These are phyloP conservation scores for Pulveroboletus frians DNA, from an alignment of 768 basidiomycete genomes.

Conservation along the genomic window DNA sequence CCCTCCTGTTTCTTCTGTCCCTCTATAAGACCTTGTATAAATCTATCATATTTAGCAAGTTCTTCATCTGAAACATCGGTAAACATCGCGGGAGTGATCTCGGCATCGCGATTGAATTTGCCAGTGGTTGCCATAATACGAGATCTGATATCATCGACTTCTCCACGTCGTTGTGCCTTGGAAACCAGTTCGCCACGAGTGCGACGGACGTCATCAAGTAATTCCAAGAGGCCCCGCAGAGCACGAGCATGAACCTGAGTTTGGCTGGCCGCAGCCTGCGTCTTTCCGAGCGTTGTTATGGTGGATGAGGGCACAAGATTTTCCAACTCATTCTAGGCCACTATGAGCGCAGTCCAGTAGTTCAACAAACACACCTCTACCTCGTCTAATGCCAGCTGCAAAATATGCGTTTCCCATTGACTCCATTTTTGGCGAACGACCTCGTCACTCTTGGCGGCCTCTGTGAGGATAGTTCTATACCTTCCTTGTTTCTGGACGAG, in stretches of 20 bases:
- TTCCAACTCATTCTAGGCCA: constrained; percentile 56
- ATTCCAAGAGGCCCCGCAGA: constrained; percentile 70
- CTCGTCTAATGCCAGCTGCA: constrained; percentile 65
- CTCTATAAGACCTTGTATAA: constrained; percentile 53
- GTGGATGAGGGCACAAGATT: constrained; percentile 66
- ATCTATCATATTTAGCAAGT: constrained; percentile 75
- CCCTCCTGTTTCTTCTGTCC: constrained; percentile 57
- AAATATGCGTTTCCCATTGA: constrained; percentile 75
- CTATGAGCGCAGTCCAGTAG: constrained; percentile 1
- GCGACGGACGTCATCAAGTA: constrained; percentile 66
- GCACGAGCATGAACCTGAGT: constrained; percentile 64
- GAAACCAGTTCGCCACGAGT: constrained; percentile 57
- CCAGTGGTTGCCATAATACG: constrained; percentile 63
- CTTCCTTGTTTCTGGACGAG: constrained; percentile 65
- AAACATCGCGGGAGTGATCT: constrained; percentile 83
- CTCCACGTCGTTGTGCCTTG: constrained; percentile 56
- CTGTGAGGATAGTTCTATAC: constrained; percentile 65
- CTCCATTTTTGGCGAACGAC: constrained; percentile 80
- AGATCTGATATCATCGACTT: constrained; percentile 68
- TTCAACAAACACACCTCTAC: constrained; percentile 23
- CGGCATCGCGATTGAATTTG: constrained; percentile 58
- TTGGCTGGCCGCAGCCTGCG: constrained; percentile 38
- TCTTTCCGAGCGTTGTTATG: constrained; percentile 26
- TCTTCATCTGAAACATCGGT: constrained; percentile 77
- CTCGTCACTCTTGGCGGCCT: constrained; percentile 73